Evolutionary conservation across 768 basidiomycete genomes (phyloP), one percentile per base, ranked within the genome.

Genomic region (Kwoniella newhampshirensis): DNA sequence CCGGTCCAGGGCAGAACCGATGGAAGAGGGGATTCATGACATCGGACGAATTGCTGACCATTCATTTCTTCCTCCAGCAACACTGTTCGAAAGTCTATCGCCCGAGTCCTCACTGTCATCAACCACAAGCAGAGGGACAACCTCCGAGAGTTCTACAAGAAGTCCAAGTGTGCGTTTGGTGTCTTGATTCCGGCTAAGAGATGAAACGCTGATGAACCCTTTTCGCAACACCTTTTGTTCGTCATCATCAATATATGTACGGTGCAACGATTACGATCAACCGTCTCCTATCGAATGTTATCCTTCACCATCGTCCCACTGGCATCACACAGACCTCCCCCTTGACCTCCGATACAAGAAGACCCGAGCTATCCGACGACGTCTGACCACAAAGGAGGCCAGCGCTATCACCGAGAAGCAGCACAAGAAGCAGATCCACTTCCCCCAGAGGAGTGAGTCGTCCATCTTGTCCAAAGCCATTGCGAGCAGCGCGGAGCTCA

Each of bases 71-170:
- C 45, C 35, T 25, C 28, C 51, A 99, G 96, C 80, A 85, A 87
- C 79, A 83, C 88, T 66, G 91, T 97, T 79, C 93, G 96, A 83
- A 98, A 97, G 82, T 93, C 91, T 65, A 90, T 99, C 76, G 96
- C 96, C 63, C 91, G 96, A 54, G 93, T 98, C 67, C 79, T 97
- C 81, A 99, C 96, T 41, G 92, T 98, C 71, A 94, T 88, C 83
- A 98, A 96, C 87, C 88, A 91, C 78, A 99, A 99, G 81, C 86
- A 87, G 68, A 89, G 94, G 68, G 88, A 91, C 82, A 91, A 92
- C 80, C 85, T 96, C 67, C 89, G 91, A 54, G 93, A 98, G 79
- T 91, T 86, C 82, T 97, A 97, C 89, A 94, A 94, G 86, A 93
- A 90, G 77, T 89, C 70, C 59, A 76, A 76, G 62, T 73, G 72